Evolutionary conservation across 306 rosid species (phyloP).

Genomic region (Casuarina equisetifolia): DNA sequence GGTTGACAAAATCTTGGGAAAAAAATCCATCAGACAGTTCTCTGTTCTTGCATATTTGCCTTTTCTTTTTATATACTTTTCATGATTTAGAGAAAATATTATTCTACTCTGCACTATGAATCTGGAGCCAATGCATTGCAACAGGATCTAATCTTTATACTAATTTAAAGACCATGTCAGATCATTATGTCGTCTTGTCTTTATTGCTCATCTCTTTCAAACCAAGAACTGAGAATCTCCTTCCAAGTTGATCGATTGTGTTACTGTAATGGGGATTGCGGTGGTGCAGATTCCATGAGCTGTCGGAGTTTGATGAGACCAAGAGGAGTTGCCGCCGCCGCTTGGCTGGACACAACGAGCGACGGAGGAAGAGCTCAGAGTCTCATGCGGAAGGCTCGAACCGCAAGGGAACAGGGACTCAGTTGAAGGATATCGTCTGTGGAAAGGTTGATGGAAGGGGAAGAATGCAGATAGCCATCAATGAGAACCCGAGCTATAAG

Average conservation of each 20-base stretch:
- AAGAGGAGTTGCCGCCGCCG: slow-evolving; percentile 74
- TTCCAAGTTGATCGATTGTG: neutral
- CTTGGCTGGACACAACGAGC: slow-evolving; percentile 67
- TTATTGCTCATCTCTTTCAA: neutral
- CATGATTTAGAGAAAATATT: neutral
- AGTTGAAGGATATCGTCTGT: slow-evolving; percentile 44
- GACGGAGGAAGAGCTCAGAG: slow-evolving; percentile 63
- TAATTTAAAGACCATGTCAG: neutral
- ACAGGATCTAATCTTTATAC: neutral
- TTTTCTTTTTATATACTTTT: slow-evolving; percentile 1
- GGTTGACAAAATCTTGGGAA: neutral
- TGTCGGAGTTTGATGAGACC: slow-evolving; percentile 61
- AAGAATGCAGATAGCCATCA: slow-evolving; percentile 50
- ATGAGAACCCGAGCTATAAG: slow-evolving; percentile 42
- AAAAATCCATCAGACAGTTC: neutral
- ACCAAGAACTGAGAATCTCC: neutral
- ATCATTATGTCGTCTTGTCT: neutral
- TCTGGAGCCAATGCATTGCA: neutral
- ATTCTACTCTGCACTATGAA: neutral
- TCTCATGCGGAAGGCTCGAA: slow-evolving; percentile 54
- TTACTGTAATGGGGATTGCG: neutral
- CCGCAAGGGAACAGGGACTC: slow-evolving; percentile 40
- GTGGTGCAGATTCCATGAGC: slow-evolving; percentile 61
- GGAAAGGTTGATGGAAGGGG: slow-evolving; percentile 42
- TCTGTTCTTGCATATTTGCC: neutral